Conservation (phyloP, 2,329 filamentous ascomycete species). For the Albifimbria verrucaria region DNA sequence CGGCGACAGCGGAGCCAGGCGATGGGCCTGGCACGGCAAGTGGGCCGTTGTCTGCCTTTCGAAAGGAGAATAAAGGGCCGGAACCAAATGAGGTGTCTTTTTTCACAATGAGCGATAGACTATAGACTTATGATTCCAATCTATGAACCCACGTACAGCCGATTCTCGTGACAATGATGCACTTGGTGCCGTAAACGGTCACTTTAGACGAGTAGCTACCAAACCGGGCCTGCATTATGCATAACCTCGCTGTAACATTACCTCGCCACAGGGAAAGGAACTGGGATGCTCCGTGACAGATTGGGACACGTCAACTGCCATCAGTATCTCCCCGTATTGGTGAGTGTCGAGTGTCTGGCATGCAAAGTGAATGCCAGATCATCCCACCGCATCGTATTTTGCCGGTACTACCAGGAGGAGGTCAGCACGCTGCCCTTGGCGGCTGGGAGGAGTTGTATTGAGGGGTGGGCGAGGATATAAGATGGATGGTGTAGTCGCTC, state of each 20-base stretch:
- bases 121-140: conserved; percentile 5
- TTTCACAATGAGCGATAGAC: conserved; percentile 9
- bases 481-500: background rate
- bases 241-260: no score
- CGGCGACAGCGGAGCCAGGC: conserved; percentile 66
- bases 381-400: background rate
- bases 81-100: background rate
- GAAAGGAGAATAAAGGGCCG: conserved; percentile 22
- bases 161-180: background rate
- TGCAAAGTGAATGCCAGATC: background rate
- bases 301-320: background rate
- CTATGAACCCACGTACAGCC: background rate
- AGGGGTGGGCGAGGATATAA: background rate
- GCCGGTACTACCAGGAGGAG: background rate
- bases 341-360: background rate
- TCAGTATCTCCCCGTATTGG: background rate
- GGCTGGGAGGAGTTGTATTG: background rate
- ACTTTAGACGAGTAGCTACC: background rate
- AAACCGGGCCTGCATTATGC: background rate
- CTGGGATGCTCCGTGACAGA: background rate
- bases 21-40: conserved; percentile 95
- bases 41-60: conserved; percentile 79
- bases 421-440: no score
- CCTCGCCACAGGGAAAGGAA: no score
- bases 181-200: background rate